Evolutionary conservation across 208 protist genomes (phyloP).

Genomic region (Leishmania gerbilli): DNA sequence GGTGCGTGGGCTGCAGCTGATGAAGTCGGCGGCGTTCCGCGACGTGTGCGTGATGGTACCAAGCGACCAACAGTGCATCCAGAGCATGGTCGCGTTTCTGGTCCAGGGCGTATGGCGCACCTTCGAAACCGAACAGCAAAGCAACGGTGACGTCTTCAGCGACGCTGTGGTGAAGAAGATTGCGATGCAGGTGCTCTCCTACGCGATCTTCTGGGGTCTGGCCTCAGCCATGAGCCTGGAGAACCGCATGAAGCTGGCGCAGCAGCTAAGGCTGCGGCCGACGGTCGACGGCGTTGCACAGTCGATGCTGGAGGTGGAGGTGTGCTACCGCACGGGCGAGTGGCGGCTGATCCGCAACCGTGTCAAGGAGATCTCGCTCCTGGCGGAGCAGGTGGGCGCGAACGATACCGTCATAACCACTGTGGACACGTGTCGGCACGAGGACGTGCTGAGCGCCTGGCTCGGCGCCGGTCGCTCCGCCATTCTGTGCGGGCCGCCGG

Average conservation of each 20-base stretch:
- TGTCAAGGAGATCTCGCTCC: slow-evolving; percentile 86
- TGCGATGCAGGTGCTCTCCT: slow-evolving; percentile 65
- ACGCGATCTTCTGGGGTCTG: slow-evolving; percentile 97
- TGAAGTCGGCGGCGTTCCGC: slow-evolving; percentile 62
- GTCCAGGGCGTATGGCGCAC: slow-evolving; percentile 88
- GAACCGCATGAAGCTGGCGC: slow-evolving; percentile 61
- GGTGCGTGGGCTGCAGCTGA: slow-evolving; percentile 67
- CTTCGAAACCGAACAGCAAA: slow-evolving; percentile 88
- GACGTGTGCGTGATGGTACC: slow-evolving; percentile 95
- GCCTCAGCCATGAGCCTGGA: slow-evolving; percentile 70
- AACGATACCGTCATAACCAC: slow-evolving; percentile 98
- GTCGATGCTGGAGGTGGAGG: slow-evolving; percentile 87
- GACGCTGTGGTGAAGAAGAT: slow-evolving; percentile 21
- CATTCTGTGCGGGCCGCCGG: slow-evolving; percentile 98
- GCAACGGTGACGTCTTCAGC: slow-evolving; percentile 37
- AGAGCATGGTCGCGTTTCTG: slow-evolving; percentile 94
- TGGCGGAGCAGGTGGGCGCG: slow-evolving; percentile 90
- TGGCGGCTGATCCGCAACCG: slow-evolving; percentile 78
- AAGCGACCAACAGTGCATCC: slow-evolving; percentile 84
- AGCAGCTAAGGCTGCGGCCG: slow-evolving; percentile 52
- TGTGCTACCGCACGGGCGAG: slow-evolving; percentile 72
- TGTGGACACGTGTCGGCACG: slow-evolving; percentile 98
- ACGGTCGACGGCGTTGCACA: slow-evolving; percentile 29
- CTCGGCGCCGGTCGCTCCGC: slow-evolving; percentile 92
- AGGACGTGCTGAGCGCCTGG: slow-evolving; percentile 96